Evolutionary conservation across 2,329 filamentous ascomycete genomes (phyloP).

Genomic region (Bipolaris sorokiniana): DNA sequence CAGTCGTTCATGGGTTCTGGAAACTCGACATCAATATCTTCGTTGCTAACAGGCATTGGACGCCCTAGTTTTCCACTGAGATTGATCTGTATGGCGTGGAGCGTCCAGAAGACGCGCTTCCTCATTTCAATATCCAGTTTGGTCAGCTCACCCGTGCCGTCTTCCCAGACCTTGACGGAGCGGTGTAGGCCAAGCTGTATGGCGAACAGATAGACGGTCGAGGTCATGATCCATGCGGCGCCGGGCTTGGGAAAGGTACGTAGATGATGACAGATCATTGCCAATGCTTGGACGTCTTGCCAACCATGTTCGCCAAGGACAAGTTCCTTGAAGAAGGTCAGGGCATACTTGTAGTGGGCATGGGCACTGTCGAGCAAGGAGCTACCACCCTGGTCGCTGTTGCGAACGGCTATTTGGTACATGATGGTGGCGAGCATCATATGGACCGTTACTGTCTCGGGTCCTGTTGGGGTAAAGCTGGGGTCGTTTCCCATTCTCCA

Average conservation of each 20-base stretch:
- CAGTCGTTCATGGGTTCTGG: slow-evolving; percentile 75
- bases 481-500: slow-evolving; percentile 77
- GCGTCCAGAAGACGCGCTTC: slow-evolving; percentile 78
- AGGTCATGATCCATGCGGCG: slow-evolving; percentile 71
- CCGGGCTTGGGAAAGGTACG: slow-evolving; percentile 81
- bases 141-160: slow-evolving; percentile 52
- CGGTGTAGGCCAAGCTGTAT: slow-evolving; percentile 79
- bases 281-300: slow-evolving; percentile 73
- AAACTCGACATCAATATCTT: slow-evolving; percentile 80
- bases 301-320: slow-evolving; percentile 66
- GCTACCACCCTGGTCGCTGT: slow-evolving; percentile 53
- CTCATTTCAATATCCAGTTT: slow-evolving; percentile 75
- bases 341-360: slow-evolving; percentile 77
- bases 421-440: slow-evolving; percentile 81
- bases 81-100: slow-evolving; percentile 70
- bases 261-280: slow-evolving; percentile 73
- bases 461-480: slow-evolving; percentile 64
- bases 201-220: slow-evolving; percentile 69
- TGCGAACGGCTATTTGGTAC: slow-evolving; percentile 77
- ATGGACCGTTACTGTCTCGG: slow-evolving; percentile 74
- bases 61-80: slow-evolving; percentile 77
- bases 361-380: slow-evolving; percentile 69
- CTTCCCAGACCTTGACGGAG: slow-evolving; percentile 65
- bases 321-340: slow-evolving; percentile 72
- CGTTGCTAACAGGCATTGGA: slow-evolving; percentile 74